phyloP scores from a whole-genome alignment of 2,329 filamentous ascomycete genomes.

The Aureobasidium melanogenum region DNA sequence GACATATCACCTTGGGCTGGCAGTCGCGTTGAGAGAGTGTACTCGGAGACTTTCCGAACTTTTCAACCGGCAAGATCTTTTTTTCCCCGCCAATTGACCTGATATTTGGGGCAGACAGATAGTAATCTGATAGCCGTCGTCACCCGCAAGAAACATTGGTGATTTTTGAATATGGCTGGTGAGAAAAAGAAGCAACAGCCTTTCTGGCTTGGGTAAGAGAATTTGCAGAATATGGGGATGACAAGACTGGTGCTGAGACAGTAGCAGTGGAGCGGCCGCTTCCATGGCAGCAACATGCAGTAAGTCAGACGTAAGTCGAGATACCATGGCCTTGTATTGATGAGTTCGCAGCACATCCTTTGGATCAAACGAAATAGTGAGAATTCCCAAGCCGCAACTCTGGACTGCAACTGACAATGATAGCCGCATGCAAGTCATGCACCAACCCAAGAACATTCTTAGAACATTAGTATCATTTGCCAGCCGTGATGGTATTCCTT shows the following conservation, averaged over 20 bases:
- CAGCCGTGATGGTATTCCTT: constrained; percentile 4
- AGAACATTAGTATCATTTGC: constrained; percentile 1
- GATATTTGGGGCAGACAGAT: neutral
- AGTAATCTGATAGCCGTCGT: neutral
- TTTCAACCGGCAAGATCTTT: neutral
- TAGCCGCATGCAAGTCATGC: constrained; percentile 10
- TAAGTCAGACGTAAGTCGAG: neutral
- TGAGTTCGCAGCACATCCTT: neutral
- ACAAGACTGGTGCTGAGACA: neutral
- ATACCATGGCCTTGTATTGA: neutral
- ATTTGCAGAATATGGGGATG: neutral
- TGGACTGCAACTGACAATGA: neutral
- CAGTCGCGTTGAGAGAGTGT: neutral
- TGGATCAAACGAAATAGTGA: constrained; percentile 12
- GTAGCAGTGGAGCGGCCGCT: constrained; percentile 1
- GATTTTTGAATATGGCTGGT: neutral
- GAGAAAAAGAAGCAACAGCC: constrained; percentile 12
- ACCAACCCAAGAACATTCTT: constrained; percentile 4
- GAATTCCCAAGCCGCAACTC: neutral
- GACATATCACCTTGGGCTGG: neutral
- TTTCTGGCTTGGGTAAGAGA: constrained; percentile 1
- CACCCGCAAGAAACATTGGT: neutral
- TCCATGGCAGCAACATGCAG: constrained; percentile 12
- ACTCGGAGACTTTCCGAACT: neutral
- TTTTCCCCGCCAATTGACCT: neutral